Evolutionary conservation across 202 grass and related monocot genomes (phyloP).

Genomic region (Panicum hallii): DNA sequence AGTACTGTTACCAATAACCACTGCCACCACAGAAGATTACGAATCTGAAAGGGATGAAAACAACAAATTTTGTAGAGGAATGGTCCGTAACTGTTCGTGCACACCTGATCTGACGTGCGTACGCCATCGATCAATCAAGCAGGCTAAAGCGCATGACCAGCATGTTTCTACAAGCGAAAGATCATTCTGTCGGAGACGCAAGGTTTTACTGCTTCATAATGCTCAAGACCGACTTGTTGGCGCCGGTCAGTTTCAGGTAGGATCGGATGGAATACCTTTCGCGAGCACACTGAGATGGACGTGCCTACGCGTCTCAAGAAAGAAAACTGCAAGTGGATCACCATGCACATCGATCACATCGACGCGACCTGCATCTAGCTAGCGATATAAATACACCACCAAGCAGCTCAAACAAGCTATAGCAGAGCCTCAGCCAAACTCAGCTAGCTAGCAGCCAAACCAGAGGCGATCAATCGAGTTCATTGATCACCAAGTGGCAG

Average conservation of each 20-base stretch:
- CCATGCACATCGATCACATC: not conserved
- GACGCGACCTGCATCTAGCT: not conserved
- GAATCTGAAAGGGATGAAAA: not conserved
- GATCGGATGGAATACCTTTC: no score
- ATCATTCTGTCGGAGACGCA: conserved; percentile 6
- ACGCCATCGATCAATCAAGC: not conserved
- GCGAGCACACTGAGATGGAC: not conserved
- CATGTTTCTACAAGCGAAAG: not conserved
- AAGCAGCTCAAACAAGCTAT: not conserved
- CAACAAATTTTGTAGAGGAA: not conserved
- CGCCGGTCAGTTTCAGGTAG: not conserved
- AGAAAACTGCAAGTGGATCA: not conserved
- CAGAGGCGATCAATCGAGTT: not conserved
- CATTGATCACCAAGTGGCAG: not conserved
- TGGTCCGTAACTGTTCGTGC: not conserved
- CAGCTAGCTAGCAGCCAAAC: not conserved
- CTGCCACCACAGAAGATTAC: not conserved
- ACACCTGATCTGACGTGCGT: not conserved
- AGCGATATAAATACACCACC: not conserved
- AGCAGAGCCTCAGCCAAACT: not conserved
- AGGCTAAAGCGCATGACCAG: not conserved
- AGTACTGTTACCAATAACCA: not conserved
- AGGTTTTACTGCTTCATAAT: not conserved
- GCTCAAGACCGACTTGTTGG: not conserved
- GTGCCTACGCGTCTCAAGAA: not conserved